phyloP scores from a whole-genome alignment of 1,284 basidiomycete species.

The Hemileia vastatrix region DNA sequence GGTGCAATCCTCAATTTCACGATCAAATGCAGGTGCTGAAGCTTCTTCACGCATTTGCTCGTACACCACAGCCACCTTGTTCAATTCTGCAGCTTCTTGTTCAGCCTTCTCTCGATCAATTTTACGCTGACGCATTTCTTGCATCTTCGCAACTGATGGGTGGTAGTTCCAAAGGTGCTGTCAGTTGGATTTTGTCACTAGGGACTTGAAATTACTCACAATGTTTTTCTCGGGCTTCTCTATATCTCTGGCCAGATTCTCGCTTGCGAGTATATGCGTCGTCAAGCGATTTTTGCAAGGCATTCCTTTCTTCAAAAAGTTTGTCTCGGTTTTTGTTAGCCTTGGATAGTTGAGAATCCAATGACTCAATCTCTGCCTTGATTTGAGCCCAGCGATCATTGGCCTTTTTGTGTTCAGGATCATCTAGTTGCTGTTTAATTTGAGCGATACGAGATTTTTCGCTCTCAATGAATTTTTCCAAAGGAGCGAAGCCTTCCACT shows the following conservation, averaged over 20 bases:
- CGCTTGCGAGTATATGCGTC: conserved; percentile 68
- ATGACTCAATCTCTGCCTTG: conserved; percentile 71
- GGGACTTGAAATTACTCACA: conserved; percentile 27
- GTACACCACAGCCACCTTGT: conserved; percentile 71
- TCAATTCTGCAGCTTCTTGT: conserved; percentile 69
- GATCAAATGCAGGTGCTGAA: conserved; percentile 75
- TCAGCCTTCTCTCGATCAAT: conserved; percentile 70
- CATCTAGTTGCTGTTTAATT: conserved; percentile 73
- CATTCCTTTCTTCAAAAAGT: conserved; percentile 78
- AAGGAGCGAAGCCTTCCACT: conserved; percentile 68
- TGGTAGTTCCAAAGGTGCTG: too few relatives aligned
- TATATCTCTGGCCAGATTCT: conserved; percentile 59
- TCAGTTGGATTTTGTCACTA: conserved; percentile 28
- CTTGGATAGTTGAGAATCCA: conserved; percentile 80
- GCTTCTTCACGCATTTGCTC: conserved; percentile 83
- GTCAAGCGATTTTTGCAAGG: conserved; percentile 55
- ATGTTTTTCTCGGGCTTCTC: conserved; percentile 64
- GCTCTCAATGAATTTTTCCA: conserved; percentile 69
- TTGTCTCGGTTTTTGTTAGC: conserved; percentile 69
- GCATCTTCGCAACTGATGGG: conserved; percentile 42
- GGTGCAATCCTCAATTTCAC: conserved; percentile 92
- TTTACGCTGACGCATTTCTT: conserved; percentile 63
- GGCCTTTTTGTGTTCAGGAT: conserved; percentile 75
- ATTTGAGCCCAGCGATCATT: conserved; percentile 74
- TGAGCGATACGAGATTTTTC: conserved; percentile 68